Evolutionary conservation across 495 filamentous ascomycete genomes (phyloP), one percentile per base, ranked within the genome.

Genomic region (Trichoderma gamsii): DNA sequence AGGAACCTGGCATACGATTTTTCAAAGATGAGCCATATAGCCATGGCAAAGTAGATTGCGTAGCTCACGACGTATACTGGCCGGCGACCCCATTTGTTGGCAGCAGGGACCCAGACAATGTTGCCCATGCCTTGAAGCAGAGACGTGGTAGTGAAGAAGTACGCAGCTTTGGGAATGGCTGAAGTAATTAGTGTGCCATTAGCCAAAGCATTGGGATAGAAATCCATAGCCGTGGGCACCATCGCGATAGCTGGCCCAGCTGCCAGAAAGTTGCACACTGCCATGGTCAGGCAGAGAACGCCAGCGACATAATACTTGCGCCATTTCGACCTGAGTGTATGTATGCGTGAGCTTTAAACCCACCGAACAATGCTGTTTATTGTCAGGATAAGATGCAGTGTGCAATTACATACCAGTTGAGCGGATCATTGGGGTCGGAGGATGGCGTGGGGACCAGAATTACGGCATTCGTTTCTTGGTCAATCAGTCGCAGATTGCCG

Each of bases 381-480:
- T n/a, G 23, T 16, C 15, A 21, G 21, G 4, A 25, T 23, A 13
- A 27, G n/a, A 67, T 29, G 44, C 27, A 21, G 63, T 25, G 41
- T 18, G 35, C 15, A 41, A 71, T 18, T 11, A 70, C 67, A 32
- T 73, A 79, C 77, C 77, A 80, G 67, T 86, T 87, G 52, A 89
- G 73, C 18, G 86, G 87, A 72, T 88, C 86, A 70, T 87, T 84
- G 4, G 85, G 86, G 67, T 89, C 85, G 49, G 77, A 72, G 0
- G 84, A 87, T 1, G 86, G 87, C 1, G 81, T 77, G 2, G 87
- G 87, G 61, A 88, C 79, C 41, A 88, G 71, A 43, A 89, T 79
- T 66, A 79, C 73, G 68, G 76, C 76, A 73, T 82, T 79, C 21
- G 81, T 86, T n/a, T 80, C 76, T 15, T 73, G 74, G 72, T 85